phyloP scores from a whole-genome alignment of 179 eudicot genomes.

The Carnegiea gigantea region DNA sequence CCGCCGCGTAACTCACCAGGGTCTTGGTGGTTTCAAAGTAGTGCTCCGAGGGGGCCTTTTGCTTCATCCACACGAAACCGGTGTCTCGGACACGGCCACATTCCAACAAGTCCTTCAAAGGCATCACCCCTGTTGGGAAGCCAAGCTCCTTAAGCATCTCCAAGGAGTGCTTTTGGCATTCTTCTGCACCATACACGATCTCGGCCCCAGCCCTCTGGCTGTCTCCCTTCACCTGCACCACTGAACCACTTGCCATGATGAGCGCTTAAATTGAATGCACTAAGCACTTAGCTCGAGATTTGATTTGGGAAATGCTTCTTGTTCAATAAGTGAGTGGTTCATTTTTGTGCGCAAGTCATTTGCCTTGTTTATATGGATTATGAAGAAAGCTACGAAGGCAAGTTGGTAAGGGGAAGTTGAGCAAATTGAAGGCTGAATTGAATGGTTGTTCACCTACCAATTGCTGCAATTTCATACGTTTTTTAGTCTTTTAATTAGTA shows the following conservation, averaged over 20 bases:
- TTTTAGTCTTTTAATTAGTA: not conserved
- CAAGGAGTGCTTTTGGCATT: conserved; percentile 54
- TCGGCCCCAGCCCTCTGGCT: conserved; percentile 65
- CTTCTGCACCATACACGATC: conserved; percentile 63
- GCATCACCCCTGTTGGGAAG: conserved; percentile 78
- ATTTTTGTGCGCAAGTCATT: not conserved
- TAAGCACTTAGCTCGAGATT: too few species aligned
- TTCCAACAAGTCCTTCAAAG: conserved; percentile 70
- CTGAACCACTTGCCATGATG: conserved; percentile 23
- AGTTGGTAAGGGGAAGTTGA: conserved; percentile 1
- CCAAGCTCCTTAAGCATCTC: conserved; percentile 68
- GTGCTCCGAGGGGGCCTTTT: conserved; percentile 67
- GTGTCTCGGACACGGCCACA: conserved; percentile 75
- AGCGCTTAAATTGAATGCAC: not conserved
- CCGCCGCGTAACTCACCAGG: conserved; percentile 56
- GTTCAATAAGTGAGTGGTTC: not conserved
- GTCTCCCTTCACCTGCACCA: conserved; percentile 20
- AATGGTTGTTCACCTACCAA: conserved; percentile 1
- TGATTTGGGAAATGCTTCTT: not conserved
- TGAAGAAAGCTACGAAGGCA: not conserved
- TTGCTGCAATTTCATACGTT: not conserved
- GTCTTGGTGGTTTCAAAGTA: conserved; percentile 57
- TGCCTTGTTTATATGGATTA: not conserved
- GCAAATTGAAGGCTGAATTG: not conserved
- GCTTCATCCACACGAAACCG: conserved; percentile 94